Percentiles rank a stretch among this genome's conserved stretches.
Evolutionary conservation across 139 green algal species (phyloP).

Genomic region (Tetraselmis striata): DNA sequence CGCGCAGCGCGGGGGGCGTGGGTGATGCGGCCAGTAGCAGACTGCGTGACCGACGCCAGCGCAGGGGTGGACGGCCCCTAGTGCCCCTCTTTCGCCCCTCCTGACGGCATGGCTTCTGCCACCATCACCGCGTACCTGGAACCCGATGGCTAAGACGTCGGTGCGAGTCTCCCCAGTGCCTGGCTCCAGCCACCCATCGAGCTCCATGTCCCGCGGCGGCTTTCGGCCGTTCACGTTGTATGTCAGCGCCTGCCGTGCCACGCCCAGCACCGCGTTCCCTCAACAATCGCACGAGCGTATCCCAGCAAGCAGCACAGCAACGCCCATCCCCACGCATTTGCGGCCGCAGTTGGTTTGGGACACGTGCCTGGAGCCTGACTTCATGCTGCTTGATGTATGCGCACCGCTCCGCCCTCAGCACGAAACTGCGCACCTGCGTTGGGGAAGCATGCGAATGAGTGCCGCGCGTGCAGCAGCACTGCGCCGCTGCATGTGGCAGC

Average conservation of each 20-base stretch:
- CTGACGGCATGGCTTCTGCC: no score
- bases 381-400: conserved; percentile 29
- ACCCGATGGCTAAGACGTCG: conserved; percentile 64
- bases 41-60: no score
- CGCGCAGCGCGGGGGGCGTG: no score
- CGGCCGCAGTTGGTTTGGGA: neutral
- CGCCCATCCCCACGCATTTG: no score
- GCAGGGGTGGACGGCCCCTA: no score
- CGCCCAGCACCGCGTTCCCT: no score
- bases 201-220: conserved; percentile 32
- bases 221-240: conserved; percentile 70
- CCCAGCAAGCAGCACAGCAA: neutral
- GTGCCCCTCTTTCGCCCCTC: no score
- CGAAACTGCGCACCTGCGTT: neutral
- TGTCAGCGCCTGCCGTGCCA: conserved; percentile 42
- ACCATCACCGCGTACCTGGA: conserved; percentile 17
- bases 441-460: neutral
- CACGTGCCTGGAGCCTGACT: conserved; percentile 14
- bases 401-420: neutral
- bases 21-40: no score
- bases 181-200: conserved; percentile 45
- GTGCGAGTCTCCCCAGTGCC: neutral
- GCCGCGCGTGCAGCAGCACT: neutral
- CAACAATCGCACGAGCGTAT: neutral
- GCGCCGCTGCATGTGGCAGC: neutral